phyloP scores from a whole-genome alignment of 1,284 basidiomycete species.

The Phenoliferia sp. region DNA sequence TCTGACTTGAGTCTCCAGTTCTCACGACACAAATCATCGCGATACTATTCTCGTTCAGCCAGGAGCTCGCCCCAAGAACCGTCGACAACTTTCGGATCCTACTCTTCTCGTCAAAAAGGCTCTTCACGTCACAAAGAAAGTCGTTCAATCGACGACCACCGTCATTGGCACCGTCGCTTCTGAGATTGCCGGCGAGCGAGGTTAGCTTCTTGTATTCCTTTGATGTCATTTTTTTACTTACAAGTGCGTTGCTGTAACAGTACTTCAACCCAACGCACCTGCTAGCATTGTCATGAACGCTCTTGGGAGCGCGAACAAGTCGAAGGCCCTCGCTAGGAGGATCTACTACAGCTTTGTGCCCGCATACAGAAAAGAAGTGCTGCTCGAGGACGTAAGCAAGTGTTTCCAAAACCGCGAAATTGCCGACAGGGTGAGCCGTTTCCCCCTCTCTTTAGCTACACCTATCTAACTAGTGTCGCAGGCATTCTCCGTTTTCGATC shows the following conservation, averaged over 20 bases:
- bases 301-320: slow-evolving; percentile 73
- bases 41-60: slow-evolving; percentile 58
- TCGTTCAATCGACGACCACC: slow-evolving; percentile 46
- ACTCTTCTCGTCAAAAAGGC: slow-evolving; percentile 64
- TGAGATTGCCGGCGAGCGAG: slow-evolving; percentile 56
- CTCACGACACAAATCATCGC: slow-evolving; percentile 51
- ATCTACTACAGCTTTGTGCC: slow-evolving; percentile 82
- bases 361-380: slow-evolving; percentile 52
- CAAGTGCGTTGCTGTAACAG: no score
- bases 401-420: slow-evolving; percentile 67
- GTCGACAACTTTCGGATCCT: slow-evolving; percentile 49
- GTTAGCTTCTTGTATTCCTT: no score
- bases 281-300: slow-evolving; percentile 74
- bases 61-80: slow-evolving; percentile 44
- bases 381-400: slow-evolving; percentile 64
- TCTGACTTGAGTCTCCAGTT: slow-evolving; percentile 8
- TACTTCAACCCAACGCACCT: slow-evolving; percentile 82
- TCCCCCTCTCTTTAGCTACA: no score
- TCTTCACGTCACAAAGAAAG: slow-evolving; percentile 62
- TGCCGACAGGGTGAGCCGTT: slow-evolving; percentile 49
- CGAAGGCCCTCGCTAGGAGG: slow-evolving; percentile 72
- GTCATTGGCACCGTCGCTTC: slow-evolving; percentile 47
- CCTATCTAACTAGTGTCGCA: no score
- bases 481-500: slow-evolving; percentile 74
- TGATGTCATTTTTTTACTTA: no score